Evolutionary conservation across 2,329 filamentous ascomycete species (phyloP), one percentile per base, ranked within the genome.

Genomic region (Penicillium fuscoglaucum): DNA sequence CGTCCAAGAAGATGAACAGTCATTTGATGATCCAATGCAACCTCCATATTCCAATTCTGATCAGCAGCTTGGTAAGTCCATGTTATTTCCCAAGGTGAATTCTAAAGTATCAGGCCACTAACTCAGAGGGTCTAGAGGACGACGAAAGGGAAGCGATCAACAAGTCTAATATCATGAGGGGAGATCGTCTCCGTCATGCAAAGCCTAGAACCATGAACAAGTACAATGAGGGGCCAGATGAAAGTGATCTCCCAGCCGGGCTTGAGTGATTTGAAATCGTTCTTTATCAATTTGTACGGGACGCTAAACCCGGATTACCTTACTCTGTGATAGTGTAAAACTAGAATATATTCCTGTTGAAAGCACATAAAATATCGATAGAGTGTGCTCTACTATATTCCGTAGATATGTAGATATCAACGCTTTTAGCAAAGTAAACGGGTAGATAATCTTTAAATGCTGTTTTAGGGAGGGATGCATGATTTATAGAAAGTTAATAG

Each of bases 41-140:
- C 65, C 70, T 6, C 65, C 67, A 3, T 69, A 66, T 43, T 68
- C 68, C 2, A 69, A 71, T 46, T 61, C 61, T 15, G 62, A 70
- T 29, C 43, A 68, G 45, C 67, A 71, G 54, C 57, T 73, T 19
- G 70, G 72, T 74, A 70, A 29, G 64, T 52, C n/a, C n/a, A 12
- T 21, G 13, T 17, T 9, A 8, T 43, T 15, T 17, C 13, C 10
- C 39, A 13, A 5, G 12, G 40, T 21, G 0, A 24, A 43, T 43
- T 2, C 21, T 8, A 9, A 43, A 43, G 19, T 17, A 24, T 43
- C 12, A 24, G 15, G 4, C 19, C 2, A 6, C 44, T 35, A n/a
- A 37, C 26, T 33, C 12, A 33, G 12, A 37, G 15, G 41, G 10
- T 10, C 19, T 43, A 55, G 55, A 40, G 12, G 50, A 62, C 8